Evolutionary conservation across 805 yeast genomes (phyloP), one percentile per base, ranked within the genome.

Genomic region (Debaryomyces maramus): DNA sequence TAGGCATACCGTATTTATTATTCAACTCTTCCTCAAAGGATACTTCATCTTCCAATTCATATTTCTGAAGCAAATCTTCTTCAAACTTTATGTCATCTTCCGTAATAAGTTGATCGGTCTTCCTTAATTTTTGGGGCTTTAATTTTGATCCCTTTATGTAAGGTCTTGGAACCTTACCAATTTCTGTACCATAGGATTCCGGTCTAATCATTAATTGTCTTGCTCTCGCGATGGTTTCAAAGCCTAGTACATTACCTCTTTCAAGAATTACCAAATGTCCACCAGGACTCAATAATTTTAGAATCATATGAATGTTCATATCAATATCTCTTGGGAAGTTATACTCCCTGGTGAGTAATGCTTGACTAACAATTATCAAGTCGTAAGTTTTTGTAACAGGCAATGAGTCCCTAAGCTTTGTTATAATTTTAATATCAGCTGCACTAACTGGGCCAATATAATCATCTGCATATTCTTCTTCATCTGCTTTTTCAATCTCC

Each of bases 191-290:
- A 49, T 70, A 71, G 5, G 78, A 75, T 50, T 85, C 95, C 0
- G 97, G 97, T 50, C 98, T 78, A n/a, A 91, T 66, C 77, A 88
- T 79, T 3, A 88, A 65, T 58, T 91, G 97, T 53, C 99, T 73
- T 4, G 97, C 97, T 39, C 97, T 72, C 0, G 96, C 95, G 41
- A 89, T 75, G 3, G 80, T 72, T 61, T 93, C 99, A 56, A 88
- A 88, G 0, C 98, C 98, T 22, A 81, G 55, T 0, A 97, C 88
- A 40, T 85, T 86, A 3, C 99, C 99, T 46, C 97, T 72, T 63
- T 93, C 98, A 3, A 90, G 65, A 2, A 93, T 58, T 1, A 89
- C 82, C 9, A 91, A 61, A 43, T 82, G 81, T 0, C 98, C 99
- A 8, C 79, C 78, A 0, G 97, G 96, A 11, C 78, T 75, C 33